Evolutionary conservation across 2,329 filamentous ascomycete species (phyloP), one percentile per base, ranked within the genome.

Genomic region (Colletotrichum navitas): DNA sequence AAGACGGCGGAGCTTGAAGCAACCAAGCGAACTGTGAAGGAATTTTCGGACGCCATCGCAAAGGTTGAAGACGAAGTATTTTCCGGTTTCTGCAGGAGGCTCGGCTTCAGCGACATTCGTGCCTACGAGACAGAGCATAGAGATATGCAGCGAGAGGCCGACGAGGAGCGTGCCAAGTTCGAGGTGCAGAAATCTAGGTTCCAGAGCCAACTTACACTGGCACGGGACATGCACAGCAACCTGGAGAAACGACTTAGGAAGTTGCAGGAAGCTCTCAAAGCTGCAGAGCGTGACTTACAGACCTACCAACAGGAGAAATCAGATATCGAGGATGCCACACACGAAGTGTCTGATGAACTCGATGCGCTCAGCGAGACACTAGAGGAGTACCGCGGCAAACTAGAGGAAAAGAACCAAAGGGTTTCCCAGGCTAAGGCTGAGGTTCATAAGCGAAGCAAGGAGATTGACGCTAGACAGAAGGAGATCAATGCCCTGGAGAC

Each of bases 91-190:
- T 99, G 96, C 83, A 89, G 90, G 76, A 90, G 93, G 66, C 89
- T 98, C 26, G 94, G 95, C 0, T 98, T 97, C 80, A 87, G 89
- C 69, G 92, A 97, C 77, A 97, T 99, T 74, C 93, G 95, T 70
- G 93, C 94, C 69, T 99, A 98, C 77, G 94, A 98, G 79, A 92
- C 92, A 34, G 95, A 97, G 75, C 96, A 98, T 82, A 95, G 96
- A 60, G 94, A 93, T 52, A 85, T 97, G 60, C 95, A 98, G 81
- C 94, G 97, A 80, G 94, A 98, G 79, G 93, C 93, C 55, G 91
- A 92, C 0, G 91, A 96, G 81, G 95, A 95, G 84, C 94, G 94
- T 74, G 91, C 93, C 64, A 91, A 95, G 75, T 98, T 97, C 76
- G 93, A 92, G 67, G 91, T 92, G 5, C 96, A 99, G 79, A 93